These are phyloP conservation scores for Setaria italica DNA, from an alignment of 202 grass and related monocot genomes.

Conservation along the genomic window DNA sequence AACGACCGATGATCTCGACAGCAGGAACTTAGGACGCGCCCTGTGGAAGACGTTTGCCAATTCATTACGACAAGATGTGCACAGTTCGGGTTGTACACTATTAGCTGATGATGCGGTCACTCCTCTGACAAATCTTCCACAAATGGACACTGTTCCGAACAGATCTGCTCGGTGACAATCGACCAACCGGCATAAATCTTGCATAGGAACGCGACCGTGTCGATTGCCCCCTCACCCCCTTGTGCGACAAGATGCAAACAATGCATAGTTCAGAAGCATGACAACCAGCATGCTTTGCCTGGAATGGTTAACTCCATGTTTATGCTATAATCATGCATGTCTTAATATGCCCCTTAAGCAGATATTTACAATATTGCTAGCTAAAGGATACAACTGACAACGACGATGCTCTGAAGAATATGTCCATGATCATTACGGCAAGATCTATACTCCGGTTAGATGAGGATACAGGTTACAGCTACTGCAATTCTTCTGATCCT, in stretches of 20 bases:
- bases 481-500: not conserved
- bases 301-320: not conserved
- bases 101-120: not conserved
- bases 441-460: constrained; percentile 17
- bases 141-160: not conserved
- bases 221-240: not conserved
- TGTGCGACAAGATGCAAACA: not conserved
- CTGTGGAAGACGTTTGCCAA: not conserved
- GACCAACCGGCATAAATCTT: constrained; percentile 19
- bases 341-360: not conserved
- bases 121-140: constrained; percentile 22
- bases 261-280: not conserved
- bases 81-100: not conserved
- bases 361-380: constrained; percentile 36
- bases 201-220: not conserved
- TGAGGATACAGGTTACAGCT: constrained; percentile 4
- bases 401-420: not conserved
- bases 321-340: not conserved
- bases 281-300: not conserved
- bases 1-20: not conserved
- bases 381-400: constrained; percentile 15
- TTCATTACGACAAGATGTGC: not conserved
- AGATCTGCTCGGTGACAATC: constrained; percentile 21
- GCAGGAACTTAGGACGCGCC: not conserved
- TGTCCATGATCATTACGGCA: not conserved